Base-by-base conservation (phyloP, 2,329 filamentous ascomycete species). In the Chrysoporthe puriensis region DNA sequence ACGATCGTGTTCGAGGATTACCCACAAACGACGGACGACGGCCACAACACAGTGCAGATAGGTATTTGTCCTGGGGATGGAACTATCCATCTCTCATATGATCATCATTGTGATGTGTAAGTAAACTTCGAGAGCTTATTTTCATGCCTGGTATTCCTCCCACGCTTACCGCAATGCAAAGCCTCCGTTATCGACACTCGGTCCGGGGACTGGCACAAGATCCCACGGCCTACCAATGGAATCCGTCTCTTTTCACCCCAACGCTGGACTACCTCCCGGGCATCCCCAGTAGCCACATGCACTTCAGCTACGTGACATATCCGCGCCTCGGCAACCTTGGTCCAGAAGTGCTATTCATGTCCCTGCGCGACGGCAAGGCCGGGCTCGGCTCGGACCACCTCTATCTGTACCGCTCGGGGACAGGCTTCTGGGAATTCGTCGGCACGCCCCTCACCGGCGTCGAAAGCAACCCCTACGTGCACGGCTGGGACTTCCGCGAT, bases 41-140 rank as follows among this genome's bases (percentile, higher is more conserved):
- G 83, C 3, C 84, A 85, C 72, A 85, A 86, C 68, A 85, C 83
- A 3, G 81, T 85, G 58, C 83, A 83, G 73, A 77, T 85, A 70
- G 84, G 83, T 2, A 81, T 85, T 56, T 84, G 79, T 57, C 74
- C 77, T 4, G 82, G 80, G 1, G 83, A 85, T 68, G 83, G 83
- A 57, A 84, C 81, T n/a, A 84, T 86, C 34, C 84, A 85, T 68
- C 73, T 86, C 4, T 82, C 81, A 8, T 85, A 84, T 70, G 83
- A 86, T 65, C 84, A 85, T 69, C 83, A 85, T 69, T 82, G 79
- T 68, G 80, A 82, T 64, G 71, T 72, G 76, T 77, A 71, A 52
- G 73, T 64, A 8, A 43, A 8, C 9, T 6, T 36, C 11, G 4
- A 3, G n/a, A 13, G 36, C 14, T 21, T 52, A 16, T 34, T 13